Base-by-base conservation (phyloP, 2,329 filamentous ascomycete genomes). In the Amylocarpus encephaloides region DNA sequence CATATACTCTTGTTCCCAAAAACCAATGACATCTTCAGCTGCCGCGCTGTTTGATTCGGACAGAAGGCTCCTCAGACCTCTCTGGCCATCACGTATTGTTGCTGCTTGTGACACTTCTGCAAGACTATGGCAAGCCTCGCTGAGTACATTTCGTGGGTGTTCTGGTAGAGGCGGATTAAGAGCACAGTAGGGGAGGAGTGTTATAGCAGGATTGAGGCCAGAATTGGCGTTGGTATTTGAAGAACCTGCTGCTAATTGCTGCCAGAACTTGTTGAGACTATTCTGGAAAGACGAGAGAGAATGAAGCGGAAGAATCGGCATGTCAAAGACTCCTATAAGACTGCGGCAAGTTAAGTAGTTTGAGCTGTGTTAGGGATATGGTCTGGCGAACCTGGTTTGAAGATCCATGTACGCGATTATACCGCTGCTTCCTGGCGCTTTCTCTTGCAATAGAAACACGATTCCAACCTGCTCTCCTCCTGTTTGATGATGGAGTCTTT, bases 61-160 rank as follows among this genome's bases (percentile, higher is more conserved):
- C 5, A 67, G 30, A 46, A 57, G 62, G 5, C 57, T 34, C 19
- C 48, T 48, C n/a, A 68, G 44, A 4, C 18, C 46, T n/a, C 46
- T 40, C 42, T 54, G 53, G 2, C 65, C 64, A 33, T 58, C 52
- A 7, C 6, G 19, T 1, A 57, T 60, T 12, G 59, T 62, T 29
- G 61, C 58, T 39, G 58, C 51, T 32, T 54, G 39, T n/a, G 58
- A 53, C 22, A 68, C 43, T 6, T 57, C 60, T 2, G 49, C 49
- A 38, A 68, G 49, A 35, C 56, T 61, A 22, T 55, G 50, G 49
- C 52, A 62, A 9, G 63, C 46, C 49, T 67, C 66, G 35, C 59
- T 63, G 32, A 68, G 48, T 6, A 68, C 44, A 50, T 67, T 64
- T 30, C 57, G 59, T 6, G 58, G 51, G 50, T 66, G 64, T 43